Conservation (phyloP, 1,284 basidiomycete species). For the Cryptococcus hybrid region DNA sequence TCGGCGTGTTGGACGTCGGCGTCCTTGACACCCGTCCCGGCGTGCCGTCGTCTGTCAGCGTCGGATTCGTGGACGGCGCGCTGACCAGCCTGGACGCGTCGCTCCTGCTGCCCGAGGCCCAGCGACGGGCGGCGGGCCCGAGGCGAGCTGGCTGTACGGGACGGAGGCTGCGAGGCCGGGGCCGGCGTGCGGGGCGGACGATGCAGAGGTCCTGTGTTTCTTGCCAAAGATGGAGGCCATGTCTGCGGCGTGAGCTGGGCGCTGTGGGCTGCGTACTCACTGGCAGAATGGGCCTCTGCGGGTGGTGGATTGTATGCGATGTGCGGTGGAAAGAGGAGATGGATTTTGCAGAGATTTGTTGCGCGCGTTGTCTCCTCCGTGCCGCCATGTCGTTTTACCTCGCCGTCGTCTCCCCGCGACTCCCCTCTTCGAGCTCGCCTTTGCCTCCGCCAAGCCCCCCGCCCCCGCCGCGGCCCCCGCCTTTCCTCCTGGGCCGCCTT, state of each 20-base stretch:
- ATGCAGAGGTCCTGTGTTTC: slow-evolving; percentile 22
- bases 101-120: slow-evolving; percentile 17
- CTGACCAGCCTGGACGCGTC: slow-evolving; percentile 15
- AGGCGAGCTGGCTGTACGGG: slow-evolving; percentile 31
- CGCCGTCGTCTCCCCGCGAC: slow-evolving; percentile 48
- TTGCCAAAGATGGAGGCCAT: slow-evolving; percentile 39
- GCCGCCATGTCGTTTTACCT: slow-evolving; percentile 51
- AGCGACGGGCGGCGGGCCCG: slow-evolving; percentile 28
- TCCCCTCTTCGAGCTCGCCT: slow-evolving; percentile 46
- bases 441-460: slow-evolving; percentile 38
- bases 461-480: slow-evolving; percentile 14
- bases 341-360: too few relatives aligned
- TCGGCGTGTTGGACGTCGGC: slow-evolving; percentile 9
- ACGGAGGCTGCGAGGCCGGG: slow-evolving; percentile 24
- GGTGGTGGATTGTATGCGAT: too few relatives aligned
- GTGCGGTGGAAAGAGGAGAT: too few relatives aligned
- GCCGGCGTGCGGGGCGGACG: slow-evolving; percentile 6
- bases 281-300: too few relatives aligned
- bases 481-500: slow-evolving; percentile 49
- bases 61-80: slow-evolving; percentile 40
- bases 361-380: background rate
- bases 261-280: too few relatives aligned
- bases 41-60: slow-evolving; percentile 24
- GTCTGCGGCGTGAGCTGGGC: background rate
- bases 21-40: slow-evolving; percentile 9